phyloP scores from a whole-genome alignment of 2,329 filamentous ascomycete species.

The Diaporthe humulicola region DNA sequence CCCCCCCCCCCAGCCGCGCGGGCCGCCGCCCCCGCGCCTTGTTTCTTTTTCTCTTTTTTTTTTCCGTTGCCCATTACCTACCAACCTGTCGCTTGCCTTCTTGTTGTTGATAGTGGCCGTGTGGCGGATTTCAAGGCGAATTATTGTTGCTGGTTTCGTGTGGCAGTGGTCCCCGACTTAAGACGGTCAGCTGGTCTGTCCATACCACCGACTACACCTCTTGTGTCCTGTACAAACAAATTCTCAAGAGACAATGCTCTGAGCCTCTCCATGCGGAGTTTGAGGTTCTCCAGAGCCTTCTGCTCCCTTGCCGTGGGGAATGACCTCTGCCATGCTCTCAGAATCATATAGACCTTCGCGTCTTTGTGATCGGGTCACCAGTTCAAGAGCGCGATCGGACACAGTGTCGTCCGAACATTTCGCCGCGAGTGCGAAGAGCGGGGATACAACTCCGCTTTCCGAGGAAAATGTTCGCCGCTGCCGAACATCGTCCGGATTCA shows the following conservation, averaged over 20 bases:
- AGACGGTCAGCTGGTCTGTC: background rate
- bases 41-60: too few relatives aligned
- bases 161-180: background rate
- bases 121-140: background rate
- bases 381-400: background rate
- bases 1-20: too few relatives aligned
- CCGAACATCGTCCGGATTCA: too few relatives aligned
- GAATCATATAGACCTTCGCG: background rate
- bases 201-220: background rate
- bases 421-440: background rate
- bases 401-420: background rate
- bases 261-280: fast-evolving
- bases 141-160: background rate
- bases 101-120: background rate
- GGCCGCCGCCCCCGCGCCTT: too few relatives aligned
- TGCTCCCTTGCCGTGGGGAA: background rate
- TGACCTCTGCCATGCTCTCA: background rate
- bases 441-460: background rate
- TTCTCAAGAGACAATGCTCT: background rate
- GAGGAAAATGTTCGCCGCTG: background rate
- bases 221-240: background rate
- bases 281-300: too few relatives aligned
- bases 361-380: background rate
- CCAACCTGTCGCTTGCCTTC: background rate
- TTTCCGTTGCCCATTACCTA: background rate